A percentile compares a stretch with the other conserved stretches of the same genome.
These are phyloP conservation scores for Zoysia japonica DNA, from an alignment of 176 grass and related monocot species.

Conservation along the genomic window DNA sequence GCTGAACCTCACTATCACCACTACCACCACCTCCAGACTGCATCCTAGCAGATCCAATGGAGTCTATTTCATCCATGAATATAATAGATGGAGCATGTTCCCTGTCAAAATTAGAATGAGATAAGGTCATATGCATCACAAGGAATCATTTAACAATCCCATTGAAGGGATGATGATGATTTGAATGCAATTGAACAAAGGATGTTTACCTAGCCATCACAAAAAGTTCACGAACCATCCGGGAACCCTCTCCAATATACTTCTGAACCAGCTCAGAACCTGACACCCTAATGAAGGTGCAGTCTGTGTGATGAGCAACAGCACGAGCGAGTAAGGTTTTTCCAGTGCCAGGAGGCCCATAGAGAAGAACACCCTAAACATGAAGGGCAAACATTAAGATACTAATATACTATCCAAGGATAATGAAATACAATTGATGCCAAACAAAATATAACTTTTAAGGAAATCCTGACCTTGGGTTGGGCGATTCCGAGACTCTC, in stretches of 20 bases:
- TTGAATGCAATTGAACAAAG: slow-evolving; percentile 8
- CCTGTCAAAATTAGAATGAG: slow-evolving; percentile 48
- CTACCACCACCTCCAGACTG: slow-evolving; percentile 63
- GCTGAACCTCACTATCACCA: slow-evolving; percentile 96
- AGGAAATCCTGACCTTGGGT: slow-evolving; percentile 72
- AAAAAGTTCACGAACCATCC: slow-evolving; percentile 98
- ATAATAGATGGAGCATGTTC: slow-evolving; percentile 98
- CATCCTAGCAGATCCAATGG: slow-evolving; percentile 93
- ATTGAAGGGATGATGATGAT: background rate
- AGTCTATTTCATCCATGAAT: slow-evolving; percentile 99
- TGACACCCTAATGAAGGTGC: slow-evolving; percentile 98
- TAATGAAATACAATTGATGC: background rate
- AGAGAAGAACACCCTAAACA: slow-evolving; percentile 90
- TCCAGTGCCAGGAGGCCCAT: slow-evolving; percentile 94
- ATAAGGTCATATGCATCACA: background rate
- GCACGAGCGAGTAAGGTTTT: slow-evolving; percentile 93
- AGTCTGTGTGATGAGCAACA: slow-evolving; percentile 97
- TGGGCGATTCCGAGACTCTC: slow-evolving; percentile 95
- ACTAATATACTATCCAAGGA: slow-evolving; percentile 18
- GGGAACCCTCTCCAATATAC: slow-evolving; percentile 95
- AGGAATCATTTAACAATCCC: background rate
- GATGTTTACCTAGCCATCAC: slow-evolving; percentile 87
- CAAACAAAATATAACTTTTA: slow-evolving; percentile 3
- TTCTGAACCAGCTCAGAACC: slow-evolving; percentile 99
- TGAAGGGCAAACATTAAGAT: background rate